Evolutionary conservation across 768 basidiomycete genomes (phyloP).

Genomic region (Lactarius tabidus): DNA sequence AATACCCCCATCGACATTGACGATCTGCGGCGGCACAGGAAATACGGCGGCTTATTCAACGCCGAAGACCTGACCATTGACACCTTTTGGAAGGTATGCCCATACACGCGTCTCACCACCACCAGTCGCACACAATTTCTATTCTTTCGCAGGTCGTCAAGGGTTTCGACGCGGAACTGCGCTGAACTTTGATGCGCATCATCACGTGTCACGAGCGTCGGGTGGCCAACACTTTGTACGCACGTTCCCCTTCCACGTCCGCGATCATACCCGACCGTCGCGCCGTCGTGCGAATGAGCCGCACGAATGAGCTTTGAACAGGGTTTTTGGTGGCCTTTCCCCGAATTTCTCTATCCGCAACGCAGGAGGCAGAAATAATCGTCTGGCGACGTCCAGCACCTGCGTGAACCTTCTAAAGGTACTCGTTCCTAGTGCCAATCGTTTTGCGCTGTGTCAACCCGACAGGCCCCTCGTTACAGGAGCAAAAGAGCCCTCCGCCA

Average conservation of each 20-base stretch:
- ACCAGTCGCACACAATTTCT: no score
- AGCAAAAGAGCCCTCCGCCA: constrained; percentile 58
- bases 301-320: constrained; percentile 33
- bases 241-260: constrained; percentile 42
- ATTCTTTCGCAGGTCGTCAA: constrained; percentile 56
- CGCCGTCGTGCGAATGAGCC: no score
- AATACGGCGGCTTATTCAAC: constrained; percentile 78
- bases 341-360: constrained; percentile 90
- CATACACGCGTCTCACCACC: no score
- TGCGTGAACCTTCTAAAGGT: constrained; percentile 94
- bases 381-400: constrained; percentile 75
- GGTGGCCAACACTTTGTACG: constrained; percentile 84
- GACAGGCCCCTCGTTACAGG: constrained; percentile 67
- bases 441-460: no score
- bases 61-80: constrained; percentile 66
- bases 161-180: constrained; percentile 75
- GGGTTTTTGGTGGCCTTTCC: constrained; percentile 81
- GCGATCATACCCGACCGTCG: no score
- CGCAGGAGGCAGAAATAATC: constrained; percentile 63
- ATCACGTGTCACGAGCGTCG: constrained; percentile 94
- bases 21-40: constrained; percentile 71
- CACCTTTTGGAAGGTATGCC: constrained; percentile 76
- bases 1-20: constrained; percentile 81
- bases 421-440: no score
- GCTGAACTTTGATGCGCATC: constrained; percentile 75